These are phyloP conservation scores for Colletotrichum incanum DNA, from an alignment of 2,329 filamentous ascomycete species.

Conservation along the genomic window DNA sequence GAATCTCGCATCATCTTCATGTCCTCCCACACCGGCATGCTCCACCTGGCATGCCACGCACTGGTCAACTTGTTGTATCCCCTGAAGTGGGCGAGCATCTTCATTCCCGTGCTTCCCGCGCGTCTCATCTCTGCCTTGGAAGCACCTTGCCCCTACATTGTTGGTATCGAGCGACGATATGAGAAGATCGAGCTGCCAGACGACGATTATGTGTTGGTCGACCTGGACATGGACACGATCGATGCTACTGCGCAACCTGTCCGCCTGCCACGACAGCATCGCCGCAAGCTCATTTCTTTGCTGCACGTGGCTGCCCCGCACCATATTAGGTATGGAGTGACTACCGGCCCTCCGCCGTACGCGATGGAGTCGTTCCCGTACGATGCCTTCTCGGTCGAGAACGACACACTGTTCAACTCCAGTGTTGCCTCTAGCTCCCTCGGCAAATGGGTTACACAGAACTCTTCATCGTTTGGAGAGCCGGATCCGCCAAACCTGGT, in stretches of 20 bases:
- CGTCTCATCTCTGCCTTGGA: constrained; percentile 92
- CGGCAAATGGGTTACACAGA: constrained; percentile 89
- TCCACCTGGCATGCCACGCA: constrained; percentile 93
- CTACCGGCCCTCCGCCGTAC: constrained; percentile 91
- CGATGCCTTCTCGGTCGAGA: constrained; percentile 91
- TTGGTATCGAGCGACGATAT: constrained; percentile 94
- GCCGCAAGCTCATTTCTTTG: constrained; percentile 89
- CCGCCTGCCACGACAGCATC: constrained; percentile 87
- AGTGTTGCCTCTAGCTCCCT: constrained; percentile 80
- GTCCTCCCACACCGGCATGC: constrained; percentile 96
- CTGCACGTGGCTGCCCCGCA: constrained; percentile 93
- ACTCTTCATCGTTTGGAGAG: constrained; percentile 89
- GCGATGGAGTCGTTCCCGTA: constrained; percentile 93
- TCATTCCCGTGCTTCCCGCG: constrained; percentile 92
- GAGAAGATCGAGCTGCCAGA: constrained; percentile 89
- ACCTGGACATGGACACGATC: constrained; percentile 92
- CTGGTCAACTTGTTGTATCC: constrained; percentile 89
- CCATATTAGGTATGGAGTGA: constrained; percentile 87
- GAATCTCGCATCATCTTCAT: constrained; percentile 97
- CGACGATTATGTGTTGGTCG: constrained; percentile 95
- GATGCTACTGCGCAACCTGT: constrained; percentile 86
- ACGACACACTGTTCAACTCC: constrained; percentile 83
- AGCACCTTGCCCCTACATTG: constrained; percentile 96
- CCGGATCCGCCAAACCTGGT: constrained; percentile 66
- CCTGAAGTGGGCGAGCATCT: constrained; percentile 92